These are phyloP conservation scores for Boechera divaricarpa DNA, from an alignment of 345 rosid genomes.

Conservation along the genomic window DNA sequence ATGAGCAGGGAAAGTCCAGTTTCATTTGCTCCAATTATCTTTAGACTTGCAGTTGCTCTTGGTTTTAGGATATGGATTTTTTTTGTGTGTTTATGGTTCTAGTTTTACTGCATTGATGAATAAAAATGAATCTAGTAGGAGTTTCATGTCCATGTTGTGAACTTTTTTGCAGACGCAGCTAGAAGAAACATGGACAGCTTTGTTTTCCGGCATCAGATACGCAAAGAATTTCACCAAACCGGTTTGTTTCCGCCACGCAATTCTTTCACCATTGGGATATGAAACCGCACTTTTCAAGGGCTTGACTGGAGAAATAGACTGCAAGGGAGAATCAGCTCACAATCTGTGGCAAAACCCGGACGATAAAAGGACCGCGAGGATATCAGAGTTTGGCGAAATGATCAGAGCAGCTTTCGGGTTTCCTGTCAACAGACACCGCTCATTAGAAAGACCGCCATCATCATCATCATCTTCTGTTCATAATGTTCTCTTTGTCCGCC, in stretches of 20 bases:
- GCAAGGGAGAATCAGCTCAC: constrained; percentile 71
- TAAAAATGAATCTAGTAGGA: neutral
- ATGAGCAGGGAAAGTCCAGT: neutral
- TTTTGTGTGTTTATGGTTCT: neutral
- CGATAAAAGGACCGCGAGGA: constrained; percentile 64
- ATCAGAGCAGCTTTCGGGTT: constrained; percentile 81
- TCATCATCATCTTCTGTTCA: constrained; percentile 40
- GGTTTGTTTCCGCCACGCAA: constrained; percentile 85
- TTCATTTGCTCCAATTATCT: neutral
- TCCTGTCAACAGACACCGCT: constrained; percentile 58
- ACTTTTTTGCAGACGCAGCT: constrained; percentile 64
- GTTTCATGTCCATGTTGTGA: constrained; percentile 21
- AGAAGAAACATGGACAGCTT: constrained; percentile 89
- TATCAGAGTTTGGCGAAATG: constrained; percentile 96
- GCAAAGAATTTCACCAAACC: constrained; percentile 79
- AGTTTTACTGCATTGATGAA: neutral
- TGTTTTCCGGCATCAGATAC: constrained; percentile 77
- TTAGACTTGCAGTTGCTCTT: constrained; percentile 1
- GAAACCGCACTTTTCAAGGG: constrained; percentile 87
- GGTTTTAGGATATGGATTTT: neutral
- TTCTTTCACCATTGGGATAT: constrained; percentile 86
- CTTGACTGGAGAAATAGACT: constrained; percentile 57
- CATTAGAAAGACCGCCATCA: constrained; percentile 48
- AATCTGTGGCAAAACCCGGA: constrained; percentile 75
- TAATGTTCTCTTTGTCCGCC: constrained; percentile 83